These are phyloP conservation scores for Neolentinus lepideus DNA, from an alignment of 1,284 basidiomycete species.

Conservation along the genomic window DNA sequence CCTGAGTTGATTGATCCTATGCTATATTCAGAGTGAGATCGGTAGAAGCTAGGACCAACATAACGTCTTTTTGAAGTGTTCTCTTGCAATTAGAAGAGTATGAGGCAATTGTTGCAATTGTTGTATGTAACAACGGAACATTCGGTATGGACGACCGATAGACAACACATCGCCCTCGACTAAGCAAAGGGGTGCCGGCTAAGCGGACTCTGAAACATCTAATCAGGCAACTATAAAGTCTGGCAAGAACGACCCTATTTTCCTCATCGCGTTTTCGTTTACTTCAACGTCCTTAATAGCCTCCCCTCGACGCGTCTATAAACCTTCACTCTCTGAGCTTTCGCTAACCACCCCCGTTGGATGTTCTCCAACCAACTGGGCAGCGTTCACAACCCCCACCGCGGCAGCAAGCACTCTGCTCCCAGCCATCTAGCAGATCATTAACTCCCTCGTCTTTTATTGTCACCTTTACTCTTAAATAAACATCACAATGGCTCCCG, in stretches of 20 bases:
- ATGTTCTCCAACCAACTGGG: conserved; percentile 87
- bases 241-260: background rate
- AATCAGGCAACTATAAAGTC: background rate
- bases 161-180: background rate
- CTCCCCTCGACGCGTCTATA: background rate
- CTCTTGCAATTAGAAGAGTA: too few species aligned
- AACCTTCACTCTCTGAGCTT: conserved; percentile 1
- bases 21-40: background rate
- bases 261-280: background rate
- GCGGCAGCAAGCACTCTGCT: conserved; percentile 68
- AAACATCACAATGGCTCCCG: conserved; percentile 40
- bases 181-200: background rate
- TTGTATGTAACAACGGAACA: too few species aligned
- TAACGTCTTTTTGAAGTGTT: too few species aligned
- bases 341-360: conserved; percentile 33
- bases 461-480: conserved; percentile 10
- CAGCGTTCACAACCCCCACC: conserved; percentile 71
- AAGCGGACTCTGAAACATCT: background rate
- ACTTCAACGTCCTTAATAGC: background rate
- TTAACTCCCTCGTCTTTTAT: conserved; percentile 28
- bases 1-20: background rate
- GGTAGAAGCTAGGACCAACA: background rate
- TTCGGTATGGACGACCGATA: too few species aligned
- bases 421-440: conserved; percentile 50
- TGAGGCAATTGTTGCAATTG: too few species aligned